Evolutionary conservation across 1,284 basidiomycete genomes (phyloP), one percentile per base, ranked within the genome.

Genomic region (Trichosporon ovoides): DNA sequence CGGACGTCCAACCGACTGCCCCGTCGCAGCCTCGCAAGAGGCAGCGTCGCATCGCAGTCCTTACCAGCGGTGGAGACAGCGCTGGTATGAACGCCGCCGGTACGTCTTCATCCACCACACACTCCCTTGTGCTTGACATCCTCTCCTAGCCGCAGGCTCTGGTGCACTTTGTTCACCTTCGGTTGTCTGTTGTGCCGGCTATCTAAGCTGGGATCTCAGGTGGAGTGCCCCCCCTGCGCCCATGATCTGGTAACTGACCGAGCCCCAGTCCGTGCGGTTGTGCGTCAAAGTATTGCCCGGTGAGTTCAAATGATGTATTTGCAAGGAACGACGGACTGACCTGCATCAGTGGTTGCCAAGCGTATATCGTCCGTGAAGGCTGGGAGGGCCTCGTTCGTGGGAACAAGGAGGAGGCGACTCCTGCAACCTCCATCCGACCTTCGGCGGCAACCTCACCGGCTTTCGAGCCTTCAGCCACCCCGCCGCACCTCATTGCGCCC

Each of bases 41-140:
- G 14, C 38, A 48, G 49, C 55, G 52, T 24, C 57, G 56, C 38
- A 89, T 92, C 82, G 94, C 93, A 6, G 88, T 97, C 55, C 85
- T 98, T 70, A 98, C 95, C 3, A 92, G 89, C 0, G 96, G 95
- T 59, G 95, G 96, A 69, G 95, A 98, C 81, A 91, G 89, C 75
- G 93, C 96, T 49, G 95, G 90, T 68, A 93, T 95, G 92, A 96
- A 96, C 75, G 91, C 93, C 35, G 91, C 88, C 55, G 76, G 76
- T 76, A 56, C 66, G 73, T 63, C 9, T 14, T n/a, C n/a, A n/a
- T n/a, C n/a, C n/a, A n/a, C n/a, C n/a, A n/a, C n/a, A n/a, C n/a
- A n/a, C n/a, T n/a, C n/a, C n/a, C n/a, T n/a, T n/a, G n/a, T n/a
- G n/a, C n/a, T n/a, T 12, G 19, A 35, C 14, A 9, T n/a, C 16